Conservation (phyloP, 2,329 filamentous ascomycete genomes). For the Biscogniauxia mediterranea region DNA sequence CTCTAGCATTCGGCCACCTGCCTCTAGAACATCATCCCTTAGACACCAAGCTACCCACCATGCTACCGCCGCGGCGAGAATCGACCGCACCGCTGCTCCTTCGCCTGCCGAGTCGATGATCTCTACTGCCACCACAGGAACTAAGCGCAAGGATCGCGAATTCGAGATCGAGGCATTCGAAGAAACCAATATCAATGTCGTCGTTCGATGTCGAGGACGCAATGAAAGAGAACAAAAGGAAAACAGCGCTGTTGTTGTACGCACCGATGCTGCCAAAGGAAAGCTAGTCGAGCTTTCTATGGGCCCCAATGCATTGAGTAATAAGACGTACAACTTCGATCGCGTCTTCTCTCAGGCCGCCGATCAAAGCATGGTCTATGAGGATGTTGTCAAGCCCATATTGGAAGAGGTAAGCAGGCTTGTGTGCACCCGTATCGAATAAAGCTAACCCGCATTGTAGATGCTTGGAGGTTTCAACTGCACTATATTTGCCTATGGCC, state of each 20-base stretch:
- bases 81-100: constrained; percentile 45
- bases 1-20: constrained; percentile 21
- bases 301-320: constrained; percentile 87
- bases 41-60: constrained; percentile 25
- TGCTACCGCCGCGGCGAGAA: constrained; percentile 25
- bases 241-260: constrained; percentile 90
- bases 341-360: constrained; percentile 95
- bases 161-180: constrained; percentile 70
- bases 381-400: constrained; percentile 92
- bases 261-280: constrained; percentile 83
- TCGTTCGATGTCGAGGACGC: constrained; percentile 89
- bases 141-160: constrained; percentile 85
- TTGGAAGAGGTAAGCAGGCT: constrained; percentile 73
- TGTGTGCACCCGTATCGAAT: background rate
- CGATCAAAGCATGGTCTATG: constrained; percentile 90
- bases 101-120: constrained; percentile 72
- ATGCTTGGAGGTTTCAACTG: constrained; percentile 96
- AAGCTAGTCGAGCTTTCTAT: constrained; percentile 83
- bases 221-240: constrained; percentile 91
- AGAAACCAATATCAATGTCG: constrained; percentile 97
- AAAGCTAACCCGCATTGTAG: constrained; percentile 43
- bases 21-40: constrained; percentile 24
- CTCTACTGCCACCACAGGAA: constrained; percentile 57
- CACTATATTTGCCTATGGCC: constrained; percentile 97
- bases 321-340: constrained; percentile 96